Evolutionary conservation across 352 stramenopile species (phyloP).

Genomic region (Phytophthora cryptogea): DNA sequence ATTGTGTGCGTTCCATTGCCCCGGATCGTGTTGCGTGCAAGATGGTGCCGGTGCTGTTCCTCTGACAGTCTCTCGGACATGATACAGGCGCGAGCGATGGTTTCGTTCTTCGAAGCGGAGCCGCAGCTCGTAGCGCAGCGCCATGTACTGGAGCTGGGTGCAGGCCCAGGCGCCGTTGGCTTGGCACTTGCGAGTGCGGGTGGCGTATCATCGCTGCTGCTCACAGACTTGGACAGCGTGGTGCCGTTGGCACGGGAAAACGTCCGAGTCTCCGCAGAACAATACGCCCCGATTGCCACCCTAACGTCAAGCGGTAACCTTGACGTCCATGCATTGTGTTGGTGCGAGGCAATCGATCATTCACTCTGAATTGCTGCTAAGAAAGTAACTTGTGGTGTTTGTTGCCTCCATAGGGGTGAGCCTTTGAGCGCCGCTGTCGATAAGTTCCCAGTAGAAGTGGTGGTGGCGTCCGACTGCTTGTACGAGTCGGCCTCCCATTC

Average conservation of each 20-base stretch:
- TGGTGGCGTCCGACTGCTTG: conserved; percentile 62
- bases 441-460: conserved; percentile 12
- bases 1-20: conserved; percentile 48
- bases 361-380: background rate
- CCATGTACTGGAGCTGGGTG: conserved; percentile 60
- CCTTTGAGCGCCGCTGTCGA: conserved; percentile 12
- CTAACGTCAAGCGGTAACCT: conserved; percentile 27
- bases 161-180: conserved; percentile 57
- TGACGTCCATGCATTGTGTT: conserved; percentile 35
- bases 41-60: conserved; percentile 12
- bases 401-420: conserved; percentile 18
- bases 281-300: conserved; percentile 35
- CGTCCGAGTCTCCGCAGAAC: conserved; percentile 20
- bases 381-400: background rate
- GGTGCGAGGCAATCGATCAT: conserved; percentile 28
- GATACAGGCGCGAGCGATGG: conserved; percentile 48
- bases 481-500: conserved; percentile 58
- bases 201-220: conserved; percentile 38
- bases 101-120: conserved; percentile 44
- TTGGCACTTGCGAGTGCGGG: conserved; percentile 38
- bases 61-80: conserved; percentile 16
- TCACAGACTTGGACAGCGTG: conserved; percentile 61
- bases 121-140: conserved; percentile 30
- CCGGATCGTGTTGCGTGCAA: conserved; percentile 1
- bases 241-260: conserved; percentile 51